These are phyloP conservation scores for Caryopteris hybrid DNA, from an alignment of 305 asterid species.

Conservation along the genomic window DNA sequence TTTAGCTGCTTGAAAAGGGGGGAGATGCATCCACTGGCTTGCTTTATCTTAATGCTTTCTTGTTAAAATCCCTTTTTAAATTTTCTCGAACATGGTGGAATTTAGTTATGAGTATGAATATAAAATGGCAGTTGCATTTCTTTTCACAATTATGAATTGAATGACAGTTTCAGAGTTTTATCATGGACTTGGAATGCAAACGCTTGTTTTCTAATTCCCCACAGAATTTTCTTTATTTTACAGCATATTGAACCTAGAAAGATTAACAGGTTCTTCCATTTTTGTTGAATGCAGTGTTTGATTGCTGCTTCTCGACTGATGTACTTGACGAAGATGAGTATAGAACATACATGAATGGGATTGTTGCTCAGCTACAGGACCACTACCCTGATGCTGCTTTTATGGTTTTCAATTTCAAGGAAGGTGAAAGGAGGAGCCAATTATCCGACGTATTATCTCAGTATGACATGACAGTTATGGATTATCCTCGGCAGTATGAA, in stretches of 20 bases:
- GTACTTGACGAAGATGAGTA: constrained; percentile 90
- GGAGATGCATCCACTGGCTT: too few relatives aligned
- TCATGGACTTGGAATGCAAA: neutral
- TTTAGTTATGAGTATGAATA: neutral
- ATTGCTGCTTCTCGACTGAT: constrained; percentile 96
- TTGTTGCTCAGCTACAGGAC: constrained; percentile 97
- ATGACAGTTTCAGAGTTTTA: neutral
- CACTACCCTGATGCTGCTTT: constrained; percentile 95
- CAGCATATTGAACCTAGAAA: neutral
- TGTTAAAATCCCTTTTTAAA: neutral
- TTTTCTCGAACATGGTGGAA: neutral
- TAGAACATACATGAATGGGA: constrained; percentile 80
- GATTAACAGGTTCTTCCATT: constrained; percentile 1
- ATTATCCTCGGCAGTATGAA: constrained; percentile 89
- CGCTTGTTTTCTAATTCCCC: neutral
- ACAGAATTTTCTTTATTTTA: neutral
- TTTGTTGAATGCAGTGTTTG: constrained; percentile 68
- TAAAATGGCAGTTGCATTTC: neutral
- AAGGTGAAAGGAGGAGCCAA: constrained; percentile 90
- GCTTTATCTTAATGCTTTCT: too few relatives aligned
- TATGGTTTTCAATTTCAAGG: constrained; percentile 98
- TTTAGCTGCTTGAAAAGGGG: neutral
- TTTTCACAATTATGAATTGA: neutral
- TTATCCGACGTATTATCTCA: constrained; percentile 86
- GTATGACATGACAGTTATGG: constrained; percentile 99